Conservation (phyloP, 257 asterid genomes). For the Asclepias syriaca region DNA sequence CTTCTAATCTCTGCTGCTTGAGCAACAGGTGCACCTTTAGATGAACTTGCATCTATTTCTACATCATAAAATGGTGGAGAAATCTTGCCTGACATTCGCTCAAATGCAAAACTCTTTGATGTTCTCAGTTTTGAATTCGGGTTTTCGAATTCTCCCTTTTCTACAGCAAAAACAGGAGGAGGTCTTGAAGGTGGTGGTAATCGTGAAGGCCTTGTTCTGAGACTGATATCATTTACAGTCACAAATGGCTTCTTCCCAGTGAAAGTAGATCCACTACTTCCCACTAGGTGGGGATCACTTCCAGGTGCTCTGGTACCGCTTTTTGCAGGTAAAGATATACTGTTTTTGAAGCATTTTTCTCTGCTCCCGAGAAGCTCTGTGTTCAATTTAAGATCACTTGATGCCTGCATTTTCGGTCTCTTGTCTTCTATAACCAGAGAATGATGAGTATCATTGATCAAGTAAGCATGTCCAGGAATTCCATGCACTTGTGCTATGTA, state of each 20-base stretch:
- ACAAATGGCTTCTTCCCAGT: conserved; percentile 46
- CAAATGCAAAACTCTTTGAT: conserved; percentile 38
- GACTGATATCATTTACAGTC: conserved; percentile 66
- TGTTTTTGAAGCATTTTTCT: conserved; percentile 27
- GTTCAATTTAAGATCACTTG: conserved; percentile 28
- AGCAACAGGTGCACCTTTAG: conserved; percentile 17
- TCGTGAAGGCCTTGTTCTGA: conserved; percentile 71
- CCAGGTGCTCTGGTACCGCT: conserved; percentile 21
- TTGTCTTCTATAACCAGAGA: conserved; percentile 36
- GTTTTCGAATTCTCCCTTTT: conserved; percentile 28
- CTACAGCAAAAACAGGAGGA: conserved; percentile 57
- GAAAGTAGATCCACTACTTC: conserved; percentile 24
- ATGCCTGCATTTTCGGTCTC: conserved; percentile 18
- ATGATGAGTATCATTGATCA: conserved; percentile 32
- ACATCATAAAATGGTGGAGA: conserved; percentile 44
- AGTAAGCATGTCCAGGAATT: conserved; percentile 41
- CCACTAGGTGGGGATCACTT: conserved; percentile 27
- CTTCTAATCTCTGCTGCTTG: conserved; percentile 28
- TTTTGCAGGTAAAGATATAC: conserved; percentile 23
- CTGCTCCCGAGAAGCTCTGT: conserved; percentile 26
- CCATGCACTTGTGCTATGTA: conserved; percentile 36
- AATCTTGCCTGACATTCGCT: conserved; percentile 33
- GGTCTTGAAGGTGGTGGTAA: conserved; percentile 96
- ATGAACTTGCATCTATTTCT: conserved; percentile 47
- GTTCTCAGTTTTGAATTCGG: conserved; percentile 32